Evolutionary conservation across 106 monocot genomes (phyloP).

Genomic region (Phalaenopsis equestris): DNA sequence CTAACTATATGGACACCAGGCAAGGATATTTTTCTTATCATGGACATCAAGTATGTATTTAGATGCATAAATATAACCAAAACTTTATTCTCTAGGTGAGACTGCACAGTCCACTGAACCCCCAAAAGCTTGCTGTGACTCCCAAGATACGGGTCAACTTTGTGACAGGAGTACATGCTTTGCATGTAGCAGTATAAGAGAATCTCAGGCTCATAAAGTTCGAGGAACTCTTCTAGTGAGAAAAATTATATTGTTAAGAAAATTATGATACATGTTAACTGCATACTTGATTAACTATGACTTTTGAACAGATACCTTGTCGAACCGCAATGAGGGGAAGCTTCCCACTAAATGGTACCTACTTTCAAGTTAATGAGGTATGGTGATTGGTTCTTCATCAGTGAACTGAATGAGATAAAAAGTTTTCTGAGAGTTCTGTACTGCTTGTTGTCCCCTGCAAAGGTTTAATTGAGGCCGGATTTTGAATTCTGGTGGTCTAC

Average conservation of each 20-base stretch:
- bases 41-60: not conserved
- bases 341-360: constrained; percentile 29
- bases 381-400: not conserved
- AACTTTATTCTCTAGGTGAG: constrained; percentile 33
- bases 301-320: constrained; percentile 24
- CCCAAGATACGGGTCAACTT: constrained; percentile 25
- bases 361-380: constrained; percentile 33
- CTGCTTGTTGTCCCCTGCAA: not conserved
- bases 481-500: not conserved
- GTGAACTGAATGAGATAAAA: not conserved
- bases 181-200: constrained; percentile 51
- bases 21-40: constrained; percentile 6
- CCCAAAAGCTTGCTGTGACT: constrained; percentile 31
- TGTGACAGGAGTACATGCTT: constrained; percentile 43
- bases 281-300: not conserved
- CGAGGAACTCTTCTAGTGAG: constrained; percentile 59
- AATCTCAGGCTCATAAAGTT: constrained; percentile 46
- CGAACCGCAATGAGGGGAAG: constrained; percentile 30
- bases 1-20: constrained; percentile 79
- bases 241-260: not conserved
- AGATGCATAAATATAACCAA: not conserved
- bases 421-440: not conserved
- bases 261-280: not conserved
- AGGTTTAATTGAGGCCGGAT: not conserved
- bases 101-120: constrained; percentile 55